These are phyloP conservation scores for Collybiopsis luxurians DNA, from an alignment of 768 basidiomycete genomes.

Conservation along the genomic window DNA sequence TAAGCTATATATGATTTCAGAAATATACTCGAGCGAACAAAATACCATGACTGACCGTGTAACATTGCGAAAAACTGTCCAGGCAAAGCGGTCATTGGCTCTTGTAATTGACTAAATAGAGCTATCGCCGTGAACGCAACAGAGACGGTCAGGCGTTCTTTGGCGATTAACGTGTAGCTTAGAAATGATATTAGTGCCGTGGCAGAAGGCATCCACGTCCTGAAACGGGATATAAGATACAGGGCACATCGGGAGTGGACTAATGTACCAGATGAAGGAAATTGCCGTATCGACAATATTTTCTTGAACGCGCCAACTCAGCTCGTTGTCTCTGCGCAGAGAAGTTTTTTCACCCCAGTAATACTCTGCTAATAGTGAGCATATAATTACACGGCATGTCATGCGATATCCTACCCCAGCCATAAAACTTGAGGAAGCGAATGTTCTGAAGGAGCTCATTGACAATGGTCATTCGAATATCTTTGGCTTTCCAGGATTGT, in stretches of 20 bases:
- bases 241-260: conserved; percentile 6
- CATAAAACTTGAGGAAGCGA: conserved; percentile 72
- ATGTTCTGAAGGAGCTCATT: conserved; percentile 78
- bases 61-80: conserved; percentile 63
- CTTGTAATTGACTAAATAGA: conserved; percentile 69
- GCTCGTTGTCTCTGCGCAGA: conserved; percentile 56
- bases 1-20: conserved; percentile 39
- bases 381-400: neutral
- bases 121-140: conserved; percentile 81
- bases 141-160: conserved; percentile 66
- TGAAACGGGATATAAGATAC: conserved; percentile 20
- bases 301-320: conserved; percentile 65
- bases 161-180: conserved; percentile 65
- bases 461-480: conserved; percentile 65
- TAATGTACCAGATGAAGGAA: conserved; percentile 61
- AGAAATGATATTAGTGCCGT: conserved; percentile 62
- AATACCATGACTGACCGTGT: conserved; percentile 38
- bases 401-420: conserved; percentile 54
- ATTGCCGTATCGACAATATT: conserved; percentile 59
- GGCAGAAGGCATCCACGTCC: conserved; percentile 74
- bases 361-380: conserved; percentile 38
- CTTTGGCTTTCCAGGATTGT: conserved; percentile 59
- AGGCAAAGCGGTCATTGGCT: conserved; percentile 63
- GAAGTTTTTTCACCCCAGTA: conserved; percentile 57
- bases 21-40: conserved; percentile 9